phyloP scores from a whole-genome alignment of 2,329 filamentous ascomycete genomes.

The Scytalidium sp. region DNA sequence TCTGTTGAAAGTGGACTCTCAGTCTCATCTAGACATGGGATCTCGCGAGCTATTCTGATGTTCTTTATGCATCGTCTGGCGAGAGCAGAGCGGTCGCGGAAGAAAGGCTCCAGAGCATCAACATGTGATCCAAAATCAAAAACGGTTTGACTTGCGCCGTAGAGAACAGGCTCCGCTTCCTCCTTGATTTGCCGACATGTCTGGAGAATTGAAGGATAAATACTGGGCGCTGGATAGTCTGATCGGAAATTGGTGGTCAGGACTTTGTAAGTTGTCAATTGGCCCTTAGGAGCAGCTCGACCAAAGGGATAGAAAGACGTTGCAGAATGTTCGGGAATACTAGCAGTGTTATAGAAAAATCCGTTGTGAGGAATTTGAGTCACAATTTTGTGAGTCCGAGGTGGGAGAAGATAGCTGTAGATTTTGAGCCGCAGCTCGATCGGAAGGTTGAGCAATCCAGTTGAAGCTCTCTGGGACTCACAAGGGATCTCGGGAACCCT shows the following conservation, averaged over 20 bases:
- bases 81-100: slow-evolving; percentile 11
- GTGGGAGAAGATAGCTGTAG: slow-evolving; percentile 21
- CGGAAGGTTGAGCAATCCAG: slow-evolving; percentile 20
- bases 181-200: slow-evolving; percentile 13
- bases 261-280: slow-evolving; percentile 22
- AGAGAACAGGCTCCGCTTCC: slow-evolving; percentile 21
- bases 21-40: slow-evolving; percentile 2
- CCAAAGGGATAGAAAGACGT: slow-evolving; percentile 20
- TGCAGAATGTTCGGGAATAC: slow-evolving; percentile 9
- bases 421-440: slow-evolving; percentile 25
- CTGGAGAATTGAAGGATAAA: slow-evolving; percentile 15
- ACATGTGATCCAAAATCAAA: slow-evolving; percentile 22
- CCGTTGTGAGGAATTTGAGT: slow-evolving; percentile 24
- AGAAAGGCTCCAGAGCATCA: slow-evolving; percentile 19
- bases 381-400: slow-evolving; percentile 21
- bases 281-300: slow-evolving; percentile 4
- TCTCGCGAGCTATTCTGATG: slow-evolving; percentile 19
- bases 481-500: background rate
- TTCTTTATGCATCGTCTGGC: slow-evolving; percentile 15
- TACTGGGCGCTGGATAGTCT: slow-evolving; percentile 8
- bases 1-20: background rate
- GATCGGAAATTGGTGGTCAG: slow-evolving; percentile 17
- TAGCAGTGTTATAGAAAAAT: slow-evolving; percentile 18
- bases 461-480: slow-evolving; percentile 8
- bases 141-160: slow-evolving; percentile 11